Base-by-base conservation (phyloP, 2,329 filamentous ascomycete species). In the Drechslera avenae region DNA sequence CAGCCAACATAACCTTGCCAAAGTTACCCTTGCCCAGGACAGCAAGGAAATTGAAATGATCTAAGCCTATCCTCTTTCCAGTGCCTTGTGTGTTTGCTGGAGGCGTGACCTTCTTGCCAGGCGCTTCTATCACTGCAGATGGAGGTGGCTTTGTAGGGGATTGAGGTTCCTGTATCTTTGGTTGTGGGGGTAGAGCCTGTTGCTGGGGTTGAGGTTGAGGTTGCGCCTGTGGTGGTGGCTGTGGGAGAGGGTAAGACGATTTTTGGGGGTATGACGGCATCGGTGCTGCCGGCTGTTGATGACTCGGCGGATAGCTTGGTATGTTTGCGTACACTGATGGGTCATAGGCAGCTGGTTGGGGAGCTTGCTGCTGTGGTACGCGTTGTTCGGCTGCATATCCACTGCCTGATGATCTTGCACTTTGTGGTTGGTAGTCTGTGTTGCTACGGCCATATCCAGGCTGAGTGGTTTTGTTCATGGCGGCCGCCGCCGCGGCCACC, bases 1-100 rank as follows among this genome's bases (percentile, higher is more conserved):
- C 95, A 2, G 94, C 94, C 74, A 99, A 80, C 94, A 99, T 99
- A 77, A 99, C 94, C 77, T 99, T 99, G 74, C 94, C 94, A 71
- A 99, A 99, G 77, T 99, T 99, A 78, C 94, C 94, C 77, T 99
- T 99, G 71, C 94, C 94, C 59, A 99, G 84, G 46, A 99, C 94
- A 59, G 95, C 93, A 60, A 99, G 82, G 83, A 99, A 99, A 74
- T 99, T 99, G 82, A 99, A 99, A 76, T 99, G 92, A 72, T 99
- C 95, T 37, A 99, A 80, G 14, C 94, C 94, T 70, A 99, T 97
- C 45, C 93, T 86, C 68, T 88, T 84, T 26, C 89, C 89, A 50
- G 87, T 91, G 33, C 90, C 89, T 81, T 56, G 85, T 12, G 76
- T 75, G 51, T 79, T 90, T 17, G 88, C 88, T 39, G 85, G 79